Base-by-base conservation (phyloP, 140 eudicot genomes). In the Ambrosia hybrid region DNA sequence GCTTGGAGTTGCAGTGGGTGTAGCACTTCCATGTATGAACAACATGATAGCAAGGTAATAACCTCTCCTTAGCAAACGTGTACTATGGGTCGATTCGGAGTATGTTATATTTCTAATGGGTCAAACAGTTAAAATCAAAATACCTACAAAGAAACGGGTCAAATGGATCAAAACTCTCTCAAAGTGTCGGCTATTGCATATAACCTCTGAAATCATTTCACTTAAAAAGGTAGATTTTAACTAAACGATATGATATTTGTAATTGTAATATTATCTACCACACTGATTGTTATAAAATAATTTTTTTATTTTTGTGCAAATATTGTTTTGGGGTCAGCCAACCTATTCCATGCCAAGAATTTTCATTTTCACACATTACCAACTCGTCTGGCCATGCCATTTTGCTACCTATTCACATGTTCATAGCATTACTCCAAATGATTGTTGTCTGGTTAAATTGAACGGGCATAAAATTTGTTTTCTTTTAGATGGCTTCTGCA, bases 11-110 rank as follows among this genome's bases (percentile, higher is more conserved):
- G 99, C 99, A 41, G 99, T 90, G 83, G 99, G 99, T 41, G 97
- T 94, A 26, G 97, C 97, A 34, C 96, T 94, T 88, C 99, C 99
- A 70, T 90, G 94, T 84, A 94, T 94, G 99, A 94, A 94, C 87
- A 87, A 90, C 79, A 88, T 94, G 97, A 94, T 94, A 65, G 83
- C 91, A 66, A 94, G 95, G 99, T 94, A 77, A 62, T 70, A 2
- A 75, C 57, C 30, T 77, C 55, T 71, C 37, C 30, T 21, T 21
- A 21, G 30, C 30, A 21, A 21, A 21, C 1, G 30, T 21, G 30
- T 21, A 21, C 30, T 21, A 21, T 21, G 30, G 38, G 53, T 6
- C 13, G 33, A 11, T 51, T 68, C 48, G 6, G 49, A 12, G 51
- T 12, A 68, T 68, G 56, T 26, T 39, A 56, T 4, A 17, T 37